A percentile compares a stretch with the other conserved stretches of the same genome.
These are phyloP conservation scores for Pezizomycotina sp. DNA, from an alignment of 2,329 filamentous ascomycete species.

Conservation along the genomic window DNA sequence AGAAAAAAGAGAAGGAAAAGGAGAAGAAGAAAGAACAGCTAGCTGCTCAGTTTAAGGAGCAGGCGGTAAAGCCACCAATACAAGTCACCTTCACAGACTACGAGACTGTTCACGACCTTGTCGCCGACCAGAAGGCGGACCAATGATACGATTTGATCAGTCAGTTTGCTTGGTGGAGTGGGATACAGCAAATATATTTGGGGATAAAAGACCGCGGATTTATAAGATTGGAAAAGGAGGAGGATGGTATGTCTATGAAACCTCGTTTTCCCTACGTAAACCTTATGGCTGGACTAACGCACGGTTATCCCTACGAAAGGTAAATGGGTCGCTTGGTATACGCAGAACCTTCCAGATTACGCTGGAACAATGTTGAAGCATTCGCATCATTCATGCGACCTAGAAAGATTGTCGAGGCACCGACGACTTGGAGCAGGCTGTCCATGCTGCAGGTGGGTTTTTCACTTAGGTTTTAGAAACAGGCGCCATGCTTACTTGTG, in stretches of 20 bases:
- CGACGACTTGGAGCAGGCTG: constrained; percentile 52
- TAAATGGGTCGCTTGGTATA: constrained; percentile 29
- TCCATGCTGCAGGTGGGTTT: constrained; percentile 46
- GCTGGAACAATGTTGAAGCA: constrained; percentile 3
- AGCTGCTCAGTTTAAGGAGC: constrained; percentile 25
- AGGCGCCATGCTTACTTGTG: background rate
- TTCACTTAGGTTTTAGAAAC: background rate
- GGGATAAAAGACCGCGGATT: constrained; percentile 27
- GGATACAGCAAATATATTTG: constrained; percentile 8
- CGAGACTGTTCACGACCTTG: constrained; percentile 75
- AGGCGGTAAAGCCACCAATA: no score
- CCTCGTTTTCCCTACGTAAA: no score
- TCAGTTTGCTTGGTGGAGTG: constrained; percentile 63
- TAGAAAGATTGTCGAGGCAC: constrained; percentile 46
- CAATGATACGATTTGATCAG: constrained; percentile 62
- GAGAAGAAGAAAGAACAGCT: constrained; percentile 3
- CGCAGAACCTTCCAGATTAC: constrained; percentile 19
- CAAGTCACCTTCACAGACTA: constrained; percentile 84
- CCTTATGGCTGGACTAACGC: constrained; percentile 17
- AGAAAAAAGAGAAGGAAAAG: constrained; percentile 14
- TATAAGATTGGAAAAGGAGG: constrained; percentile 37
- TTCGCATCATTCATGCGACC: constrained; percentile 48
- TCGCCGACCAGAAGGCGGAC: constrained; percentile 65
- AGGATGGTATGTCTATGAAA: constrained; percentile 25
- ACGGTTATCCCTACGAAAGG: constrained; percentile 4